phyloP scores from a whole-genome alignment of 495 filamentous ascomycete genomes.

The Daldinia childiae region DNA sequence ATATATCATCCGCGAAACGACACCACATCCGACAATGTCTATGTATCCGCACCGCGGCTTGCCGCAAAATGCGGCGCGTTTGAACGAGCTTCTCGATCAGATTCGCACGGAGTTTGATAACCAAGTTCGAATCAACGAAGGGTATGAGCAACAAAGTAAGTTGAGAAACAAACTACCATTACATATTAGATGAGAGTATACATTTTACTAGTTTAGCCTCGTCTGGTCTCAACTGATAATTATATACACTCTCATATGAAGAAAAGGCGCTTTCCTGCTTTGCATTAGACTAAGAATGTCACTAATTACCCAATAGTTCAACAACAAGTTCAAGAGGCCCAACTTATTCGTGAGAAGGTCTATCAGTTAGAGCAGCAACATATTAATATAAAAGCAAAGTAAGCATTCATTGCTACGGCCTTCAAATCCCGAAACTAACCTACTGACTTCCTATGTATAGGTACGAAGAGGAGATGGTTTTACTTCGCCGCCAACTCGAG shows the following conservation, averaged over 20 bases:
- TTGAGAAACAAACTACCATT: conserved; percentile 31
- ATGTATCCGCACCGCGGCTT: conserved; percentile 96
- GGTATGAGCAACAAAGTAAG: conserved; percentile 92
- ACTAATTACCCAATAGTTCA: conserved; percentile 66
- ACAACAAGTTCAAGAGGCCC: conserved; percentile 89
- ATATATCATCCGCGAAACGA: conserved; percentile 13
- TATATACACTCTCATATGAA: neutral
- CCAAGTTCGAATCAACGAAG: conserved; percentile 76
- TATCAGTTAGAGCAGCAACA: conserved; percentile 90
- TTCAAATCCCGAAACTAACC: neutral
- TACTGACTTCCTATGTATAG: conserved; percentile 55
- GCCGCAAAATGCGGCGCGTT: conserved; percentile 68
- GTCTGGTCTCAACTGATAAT: neutral
- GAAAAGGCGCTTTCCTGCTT: neutral
- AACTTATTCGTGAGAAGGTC: conserved; percentile 89
- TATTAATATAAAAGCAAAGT: conserved; percentile 89
- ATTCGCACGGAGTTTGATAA: conserved; percentile 90
- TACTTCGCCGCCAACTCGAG: conserved; percentile 89
- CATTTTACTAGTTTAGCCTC: neutral
- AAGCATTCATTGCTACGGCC: conserved; percentile 45
- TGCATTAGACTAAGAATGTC: neutral
- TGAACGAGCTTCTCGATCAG: conserved; percentile 90
- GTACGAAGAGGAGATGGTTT: conserved; percentile 90
- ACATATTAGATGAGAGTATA: neutral
- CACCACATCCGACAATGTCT: conserved; percentile 57